A percentile compares a stretch with the other conserved stretches of the same genome.
These are phyloP conservation scores for Sanghuangporus baumii DNA, from an alignment of 1,284 basidiomycete species.

Conservation along the genomic window DNA sequence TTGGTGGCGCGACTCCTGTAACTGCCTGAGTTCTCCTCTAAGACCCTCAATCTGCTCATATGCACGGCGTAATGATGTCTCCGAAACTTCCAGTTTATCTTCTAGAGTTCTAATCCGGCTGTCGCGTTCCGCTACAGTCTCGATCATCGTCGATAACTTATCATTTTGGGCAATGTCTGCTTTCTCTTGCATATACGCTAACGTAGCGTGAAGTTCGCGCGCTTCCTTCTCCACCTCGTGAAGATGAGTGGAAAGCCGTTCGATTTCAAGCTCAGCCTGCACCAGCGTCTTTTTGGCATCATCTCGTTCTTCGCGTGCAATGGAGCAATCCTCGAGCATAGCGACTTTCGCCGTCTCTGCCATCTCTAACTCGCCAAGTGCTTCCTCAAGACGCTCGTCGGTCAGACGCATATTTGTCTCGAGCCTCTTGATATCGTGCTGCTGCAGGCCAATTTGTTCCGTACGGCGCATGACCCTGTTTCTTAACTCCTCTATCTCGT, in stretches of 20 bases:
- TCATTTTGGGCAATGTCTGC: conserved; percentile 26
- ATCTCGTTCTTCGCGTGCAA: conserved; percentile 64
- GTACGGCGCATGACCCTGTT: conserved; percentile 52
- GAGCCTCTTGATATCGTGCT: conserved; percentile 66
- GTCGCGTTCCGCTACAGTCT: conserved; percentile 5
- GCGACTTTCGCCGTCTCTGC: conserved; percentile 59
- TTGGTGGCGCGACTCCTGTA: neutral
- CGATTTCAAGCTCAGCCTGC: conserved; percentile 42
- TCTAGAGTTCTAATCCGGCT: neutral
- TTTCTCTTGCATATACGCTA: conserved; percentile 32
- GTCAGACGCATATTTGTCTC: conserved; percentile 66
- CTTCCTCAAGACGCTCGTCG: conserved; percentile 64
- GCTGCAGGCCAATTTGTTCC: conserved; percentile 66
- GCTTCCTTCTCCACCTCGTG: conserved; percentile 23
- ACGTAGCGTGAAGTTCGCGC: conserved; percentile 20
- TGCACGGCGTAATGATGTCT: neutral
- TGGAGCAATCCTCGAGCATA: conserved; percentile 76
- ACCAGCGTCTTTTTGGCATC: conserved; percentile 42
- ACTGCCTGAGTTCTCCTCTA: neutral
- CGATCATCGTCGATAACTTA: neutral
- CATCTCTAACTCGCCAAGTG: conserved; percentile 60
- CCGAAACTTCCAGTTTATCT: neutral
- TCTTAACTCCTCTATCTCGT: conserved; percentile 62
- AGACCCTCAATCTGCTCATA: neutral
- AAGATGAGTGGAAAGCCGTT: conserved; percentile 44